These are phyloP conservation scores for Ascosphaera pollenicola DNA, from an alignment of 2,329 filamentous ascomycete species.

Conservation along the genomic window DNA sequence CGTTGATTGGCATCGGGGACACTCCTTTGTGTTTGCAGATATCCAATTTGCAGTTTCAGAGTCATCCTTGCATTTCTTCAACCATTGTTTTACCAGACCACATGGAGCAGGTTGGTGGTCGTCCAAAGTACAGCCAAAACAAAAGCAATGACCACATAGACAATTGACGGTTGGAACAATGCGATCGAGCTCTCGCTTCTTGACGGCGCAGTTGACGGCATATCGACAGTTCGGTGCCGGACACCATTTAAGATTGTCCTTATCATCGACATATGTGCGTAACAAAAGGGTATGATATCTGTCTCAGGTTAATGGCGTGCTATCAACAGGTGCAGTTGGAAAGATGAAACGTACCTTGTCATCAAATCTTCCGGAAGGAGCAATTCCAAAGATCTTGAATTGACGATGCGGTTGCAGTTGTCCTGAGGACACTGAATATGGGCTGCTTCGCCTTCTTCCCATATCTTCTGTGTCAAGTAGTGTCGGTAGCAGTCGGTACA, in stretches of 20 bases:
- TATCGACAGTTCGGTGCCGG: conserved; percentile 94
- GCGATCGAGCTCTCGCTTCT: conserved; percentile 63
- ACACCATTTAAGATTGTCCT: conserved; percentile 90
- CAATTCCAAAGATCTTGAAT: conserved; percentile 67
- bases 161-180: conserved; percentile 84
- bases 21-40: conserved; percentile 96
- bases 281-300: conserved; percentile 75
- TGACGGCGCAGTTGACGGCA: conserved; percentile 70
- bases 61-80: conserved; percentile 97
- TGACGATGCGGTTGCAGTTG: conserved; percentile 71
- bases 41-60: conserved; percentile 99
- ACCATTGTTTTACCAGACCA: conserved; percentile 74
- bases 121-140: conserved; percentile 74
- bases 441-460: conserved; percentile 83
- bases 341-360: conserved; percentile 24
- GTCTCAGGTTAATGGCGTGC: neutral
- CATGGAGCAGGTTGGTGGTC: conserved; percentile 93
- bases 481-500: conserved; percentile 84
- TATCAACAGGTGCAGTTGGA: neutral
- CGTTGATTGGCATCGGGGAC: conserved; percentile 83
- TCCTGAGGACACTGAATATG: conserved; percentile 84
- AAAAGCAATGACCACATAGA: conserved; percentile 67
- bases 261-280: conserved; percentile 91
- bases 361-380: conserved; percentile 38
- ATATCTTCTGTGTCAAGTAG: conserved; percentile 81